Evolutionary conservation across 2,329 filamentous ascomycete species (phyloP).

Genomic region (Aspergillus bombycis): DNA sequence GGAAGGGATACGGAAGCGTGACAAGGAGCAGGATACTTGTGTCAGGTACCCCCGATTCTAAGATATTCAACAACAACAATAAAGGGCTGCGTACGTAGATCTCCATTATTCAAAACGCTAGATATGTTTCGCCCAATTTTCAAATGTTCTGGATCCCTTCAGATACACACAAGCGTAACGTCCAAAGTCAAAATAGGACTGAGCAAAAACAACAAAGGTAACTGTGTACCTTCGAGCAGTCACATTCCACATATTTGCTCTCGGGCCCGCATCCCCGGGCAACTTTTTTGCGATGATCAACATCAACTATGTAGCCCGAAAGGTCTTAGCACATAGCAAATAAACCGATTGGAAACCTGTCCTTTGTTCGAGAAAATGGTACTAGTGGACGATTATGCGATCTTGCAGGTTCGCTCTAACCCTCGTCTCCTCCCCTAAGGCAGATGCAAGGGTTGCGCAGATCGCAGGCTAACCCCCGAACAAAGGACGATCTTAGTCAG

Average conservation of each 20-base stretch:
- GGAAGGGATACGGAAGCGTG: neutral
- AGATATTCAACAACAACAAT: neutral
- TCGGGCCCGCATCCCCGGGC: constrained; percentile 19
- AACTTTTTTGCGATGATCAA: constrained; percentile 13
- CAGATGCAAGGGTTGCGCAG: constrained; percentile 24
- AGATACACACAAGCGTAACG: neutral
- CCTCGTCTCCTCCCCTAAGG: constrained; percentile 9
- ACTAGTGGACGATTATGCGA: constrained; percentile 17
- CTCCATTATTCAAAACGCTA: neutral
- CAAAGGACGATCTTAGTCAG: constrained; percentile 13
- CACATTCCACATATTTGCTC: constrained; percentile 22
- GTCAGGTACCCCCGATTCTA: neutral
- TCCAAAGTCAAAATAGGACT: neutral
- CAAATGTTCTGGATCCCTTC: neutral
- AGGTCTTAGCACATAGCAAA: constrained; percentile 15
- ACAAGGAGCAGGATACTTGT: constrained; percentile 1
- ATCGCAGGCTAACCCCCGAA: constrained; percentile 13
- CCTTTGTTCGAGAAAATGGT: constrained; percentile 17
- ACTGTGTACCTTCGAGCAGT: constrained; percentile 15
- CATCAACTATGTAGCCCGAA: constrained; percentile 5
- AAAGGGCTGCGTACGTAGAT: neutral
- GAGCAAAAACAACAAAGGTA: neutral
- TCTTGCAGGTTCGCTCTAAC: constrained; percentile 6
- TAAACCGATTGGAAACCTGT: constrained; percentile 18
- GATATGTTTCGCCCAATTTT: neutral